phyloP scores from a whole-genome alignment of 352 stramenopile species.

The Thraustochytrium sp. region DNA sequence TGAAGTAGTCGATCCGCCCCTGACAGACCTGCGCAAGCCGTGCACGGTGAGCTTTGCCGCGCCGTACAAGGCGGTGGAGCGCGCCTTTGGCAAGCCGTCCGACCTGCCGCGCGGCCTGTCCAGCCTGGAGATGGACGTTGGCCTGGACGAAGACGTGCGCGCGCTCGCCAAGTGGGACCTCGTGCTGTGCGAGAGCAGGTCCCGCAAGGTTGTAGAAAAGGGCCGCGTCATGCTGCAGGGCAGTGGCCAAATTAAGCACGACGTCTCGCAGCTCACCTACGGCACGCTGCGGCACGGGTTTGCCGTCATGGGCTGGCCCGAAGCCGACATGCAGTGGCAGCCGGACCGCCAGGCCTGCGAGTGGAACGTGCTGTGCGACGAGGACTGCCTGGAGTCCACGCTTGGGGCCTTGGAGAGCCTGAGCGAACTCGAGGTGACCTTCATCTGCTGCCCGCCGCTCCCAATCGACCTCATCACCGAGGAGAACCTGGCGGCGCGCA shows the following conservation, averaged over 20 bases:
- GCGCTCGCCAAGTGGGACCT: neutral
- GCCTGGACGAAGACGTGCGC: neutral
- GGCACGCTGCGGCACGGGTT: neutral
- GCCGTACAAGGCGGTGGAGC: neutral
- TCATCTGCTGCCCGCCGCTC: neutral
- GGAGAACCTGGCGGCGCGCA: neutral
- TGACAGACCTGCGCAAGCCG: neutral
- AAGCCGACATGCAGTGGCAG: neutral
- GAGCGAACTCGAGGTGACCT: neutral
- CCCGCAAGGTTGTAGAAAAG: neutral
- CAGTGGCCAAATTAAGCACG: neutral
- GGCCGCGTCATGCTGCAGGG: neutral
- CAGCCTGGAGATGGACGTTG: neutral
- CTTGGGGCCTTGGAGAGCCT: neutral
- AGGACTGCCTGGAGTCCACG: neutral
- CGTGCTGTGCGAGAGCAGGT: neutral
- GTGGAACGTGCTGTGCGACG: slow-evolving; percentile 25
- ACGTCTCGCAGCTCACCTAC: neutral
- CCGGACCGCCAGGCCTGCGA: neutral
- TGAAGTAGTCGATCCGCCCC: neutral
- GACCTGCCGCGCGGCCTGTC: neutral
- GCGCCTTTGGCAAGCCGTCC: neutral
- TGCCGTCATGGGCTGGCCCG: neutral
- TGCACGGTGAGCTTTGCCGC: neutral
- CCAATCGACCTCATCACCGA: neutral